Base-by-base conservation (phyloP, 202 grass and related monocot species). In the Musa balbisiana region DNA sequence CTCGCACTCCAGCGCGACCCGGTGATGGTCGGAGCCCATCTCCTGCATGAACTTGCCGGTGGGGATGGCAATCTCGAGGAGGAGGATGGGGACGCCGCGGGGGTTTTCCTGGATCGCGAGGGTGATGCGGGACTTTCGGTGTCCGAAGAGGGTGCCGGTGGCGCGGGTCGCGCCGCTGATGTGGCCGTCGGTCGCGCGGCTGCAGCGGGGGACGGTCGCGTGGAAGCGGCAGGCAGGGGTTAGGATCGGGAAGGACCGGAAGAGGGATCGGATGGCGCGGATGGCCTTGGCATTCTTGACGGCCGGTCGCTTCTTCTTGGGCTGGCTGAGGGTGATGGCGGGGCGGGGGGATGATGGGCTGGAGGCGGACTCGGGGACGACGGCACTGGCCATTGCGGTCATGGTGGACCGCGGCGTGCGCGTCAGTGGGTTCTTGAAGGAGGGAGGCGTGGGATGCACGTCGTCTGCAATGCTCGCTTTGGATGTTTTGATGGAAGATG, bases 31-130 rank as follows among this genome's bases (percentile, higher is more conserved):
- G 12, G 90, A 82, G 64, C 93, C 90, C 93, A 97, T 92, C 80
- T 91, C 90, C 83, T 92, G 93, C 93, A 92, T 97, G 93, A 97
- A 97, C 75, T 89, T 81, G 14, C 87, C 84, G 8, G 93, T 92
- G 23, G 80, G 86, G 72, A 91, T 87, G 52, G 93, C 93, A 3
- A 97, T 84, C 86, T 97, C 93, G 19, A 97, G 84, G 26, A 97
- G 80, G 52, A 97, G 88, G 67, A 92, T 79, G 13, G 93, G 90
- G 71, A 97, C 83, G 83, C 87, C 91, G 8, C 90, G 81, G 72
- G 93, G 86, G 17, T 82, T 92, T 81, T 92, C 90, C 80, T 93
- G 93, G 84, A 93, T 82, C 10, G 88, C 90, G 49, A 97, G 88
- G 64, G 84, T 97, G 81, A 93, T 92, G 26, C 88, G 86, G 64